Conservation (phyloP, 139 green algal genomes). For the Chlamydomonas sp. region DNA sequence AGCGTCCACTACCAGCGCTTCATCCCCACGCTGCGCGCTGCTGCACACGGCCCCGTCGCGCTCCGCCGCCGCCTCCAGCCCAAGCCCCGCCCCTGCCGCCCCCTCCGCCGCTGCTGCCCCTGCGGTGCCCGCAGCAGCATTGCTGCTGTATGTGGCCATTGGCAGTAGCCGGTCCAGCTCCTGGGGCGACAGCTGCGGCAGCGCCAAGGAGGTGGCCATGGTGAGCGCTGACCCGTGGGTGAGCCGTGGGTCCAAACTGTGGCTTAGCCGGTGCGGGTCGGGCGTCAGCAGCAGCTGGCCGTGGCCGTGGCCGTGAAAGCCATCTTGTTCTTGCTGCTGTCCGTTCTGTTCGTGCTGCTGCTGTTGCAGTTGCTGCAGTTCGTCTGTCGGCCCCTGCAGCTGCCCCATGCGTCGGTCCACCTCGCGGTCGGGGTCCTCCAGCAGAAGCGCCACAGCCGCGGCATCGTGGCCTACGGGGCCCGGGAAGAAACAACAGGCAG, state of each 20-base stretch:
- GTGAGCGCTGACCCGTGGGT: too few relatives aligned
- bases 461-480: not conserved
- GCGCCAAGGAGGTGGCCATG: too few relatives aligned
- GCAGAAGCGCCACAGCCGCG: conserved; percentile 5
- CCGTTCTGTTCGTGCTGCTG: not conserved
- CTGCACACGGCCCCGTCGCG: too few relatives aligned
- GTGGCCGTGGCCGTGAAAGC: too few relatives aligned
- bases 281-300: too few relatives aligned
- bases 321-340: too few relatives aligned
- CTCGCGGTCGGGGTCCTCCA: conserved; percentile 22
- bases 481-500: too few relatives aligned
- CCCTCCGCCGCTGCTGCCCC: not conserved
- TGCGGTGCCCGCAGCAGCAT: not conserved
- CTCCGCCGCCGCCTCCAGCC: not conserved
- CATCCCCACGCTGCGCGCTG: too few relatives aligned
- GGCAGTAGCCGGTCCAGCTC: conserved; percentile 12
- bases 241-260: too few relatives aligned
- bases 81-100: not conserved
- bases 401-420: conserved; percentile 1
- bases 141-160: conserved; percentile 6
- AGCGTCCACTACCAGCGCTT: too few relatives aligned
- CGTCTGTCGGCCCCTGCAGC: not conserved
- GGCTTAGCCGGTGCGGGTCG: too few relatives aligned
- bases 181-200: not conserved
- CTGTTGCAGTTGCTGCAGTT: not conserved